Evolutionary conservation across 768 basidiomycete species (phyloP).

Genomic region (Amanita molliuscula): DNA sequence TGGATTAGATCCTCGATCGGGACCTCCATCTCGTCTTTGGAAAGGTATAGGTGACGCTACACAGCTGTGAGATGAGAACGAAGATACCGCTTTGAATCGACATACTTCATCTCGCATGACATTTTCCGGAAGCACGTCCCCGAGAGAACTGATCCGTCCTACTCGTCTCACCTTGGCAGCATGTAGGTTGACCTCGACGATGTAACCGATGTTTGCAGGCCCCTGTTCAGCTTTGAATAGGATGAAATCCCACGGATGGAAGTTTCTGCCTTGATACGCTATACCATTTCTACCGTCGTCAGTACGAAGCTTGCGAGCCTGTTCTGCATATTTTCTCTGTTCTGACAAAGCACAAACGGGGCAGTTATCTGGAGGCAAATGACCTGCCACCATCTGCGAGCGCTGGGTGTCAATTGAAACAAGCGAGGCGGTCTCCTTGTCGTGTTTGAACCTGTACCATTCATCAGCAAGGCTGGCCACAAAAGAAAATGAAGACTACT

Average conservation of each 20-base stretch:
- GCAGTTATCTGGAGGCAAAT: slow-evolving; percentile 42
- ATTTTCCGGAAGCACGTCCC: slow-evolving; percentile 24
- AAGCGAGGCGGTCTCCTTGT: slow-evolving; percentile 34
- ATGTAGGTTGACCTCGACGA: slow-evolving; percentile 18
- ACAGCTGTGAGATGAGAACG: not conserved
- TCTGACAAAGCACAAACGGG: slow-evolving; percentile 28
- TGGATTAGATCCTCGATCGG: slow-evolving; percentile 30
- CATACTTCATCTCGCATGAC: slow-evolving; percentile 49
- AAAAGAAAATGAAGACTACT: slow-evolving; percentile 23
- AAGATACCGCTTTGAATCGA: not conserved
- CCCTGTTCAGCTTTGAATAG: slow-evolving; percentile 37
- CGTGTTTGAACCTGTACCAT: slow-evolving; percentile 36
- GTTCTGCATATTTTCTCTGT: slow-evolving; percentile 20
- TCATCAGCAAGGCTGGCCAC: slow-evolving; percentile 6
- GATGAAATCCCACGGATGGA: slow-evolving; percentile 56
- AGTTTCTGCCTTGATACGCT: slow-evolving; percentile 33
- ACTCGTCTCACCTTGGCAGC: slow-evolving; percentile 30
- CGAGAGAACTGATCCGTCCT: slow-evolving; percentile 36
- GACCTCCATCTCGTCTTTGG: slow-evolving; percentile 29
- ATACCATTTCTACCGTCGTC: slow-evolving; percentile 27
- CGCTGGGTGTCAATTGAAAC: slow-evolving; percentile 25
- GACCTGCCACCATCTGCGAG: slow-evolving; percentile 13
- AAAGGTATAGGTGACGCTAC: slow-evolving; percentile 55
- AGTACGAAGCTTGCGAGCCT: slow-evolving; percentile 20
- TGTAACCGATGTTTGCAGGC: slow-evolving; percentile 47